These are phyloP conservation scores for Pleodorina starrii DNA, from an alignment of 139 green algal species.

Conservation along the genomic window DNA sequence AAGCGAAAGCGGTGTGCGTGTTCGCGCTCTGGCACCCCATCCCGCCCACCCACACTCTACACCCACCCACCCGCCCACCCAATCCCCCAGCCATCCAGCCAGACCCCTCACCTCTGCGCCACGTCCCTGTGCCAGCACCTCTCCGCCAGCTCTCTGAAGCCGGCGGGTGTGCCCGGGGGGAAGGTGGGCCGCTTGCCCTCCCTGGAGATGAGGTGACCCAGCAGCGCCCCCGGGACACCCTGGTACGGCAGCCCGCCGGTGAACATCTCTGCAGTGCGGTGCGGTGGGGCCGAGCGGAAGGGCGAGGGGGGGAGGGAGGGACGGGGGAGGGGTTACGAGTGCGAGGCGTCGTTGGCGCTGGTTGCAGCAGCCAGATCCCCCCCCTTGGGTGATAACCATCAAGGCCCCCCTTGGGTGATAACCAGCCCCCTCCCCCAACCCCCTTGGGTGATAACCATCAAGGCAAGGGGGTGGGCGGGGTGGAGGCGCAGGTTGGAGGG, in stretches of 20 bases:
- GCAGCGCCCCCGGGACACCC: conserved; percentile 45
- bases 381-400: too few species aligned
- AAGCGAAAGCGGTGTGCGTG: too few species aligned
- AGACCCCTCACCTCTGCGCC: not conserved
- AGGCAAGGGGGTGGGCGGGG: too few species aligned
- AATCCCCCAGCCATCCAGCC: not conserved
- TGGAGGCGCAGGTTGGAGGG: too few species aligned
- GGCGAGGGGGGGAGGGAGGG: not conserved
- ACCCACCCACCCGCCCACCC: too few species aligned
- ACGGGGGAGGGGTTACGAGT: not conserved
- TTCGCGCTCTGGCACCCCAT: too few species aligned
- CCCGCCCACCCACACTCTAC: too few species aligned
- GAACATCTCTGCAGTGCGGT: conserved; percentile 40
- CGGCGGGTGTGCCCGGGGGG: conserved; percentile 42
- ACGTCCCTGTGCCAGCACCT: conserved; percentile 52
- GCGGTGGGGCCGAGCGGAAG: not conserved
- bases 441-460: too few species aligned
- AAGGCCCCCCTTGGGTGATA: too few species aligned
- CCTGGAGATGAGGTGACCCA: conserved; percentile 48
- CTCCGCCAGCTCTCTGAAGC: conserved; percentile 56
- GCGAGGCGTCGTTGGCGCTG: too few species aligned
- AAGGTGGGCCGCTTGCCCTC: conserved; percentile 61
- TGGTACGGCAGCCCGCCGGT: conserved; percentile 30
- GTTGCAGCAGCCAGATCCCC: too few species aligned
- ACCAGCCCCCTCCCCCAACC: too few species aligned